Conservation (phyloP, 2,329 filamentous ascomycete genomes). For the Colletotrichum sp. region DNA sequence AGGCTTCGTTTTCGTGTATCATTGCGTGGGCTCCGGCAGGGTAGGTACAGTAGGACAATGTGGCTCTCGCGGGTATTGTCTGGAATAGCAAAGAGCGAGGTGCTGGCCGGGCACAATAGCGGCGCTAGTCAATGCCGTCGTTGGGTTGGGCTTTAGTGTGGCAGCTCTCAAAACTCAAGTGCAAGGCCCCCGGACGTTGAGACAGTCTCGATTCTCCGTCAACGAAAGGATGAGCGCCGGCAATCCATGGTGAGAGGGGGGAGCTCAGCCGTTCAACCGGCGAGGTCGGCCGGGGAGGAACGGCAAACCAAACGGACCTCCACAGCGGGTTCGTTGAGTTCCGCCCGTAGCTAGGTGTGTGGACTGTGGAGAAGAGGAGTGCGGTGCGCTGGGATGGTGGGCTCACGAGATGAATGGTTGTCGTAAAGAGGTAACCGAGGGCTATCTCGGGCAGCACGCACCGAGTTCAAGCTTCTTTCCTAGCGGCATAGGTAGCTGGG, state of each 20-base stretch:
- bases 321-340: slow-evolving; percentile 16
- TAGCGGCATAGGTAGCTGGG: neutral
- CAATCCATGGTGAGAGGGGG: neutral
- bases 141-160: neutral
- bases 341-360: neutral
- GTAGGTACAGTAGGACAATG: neutral
- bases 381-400: neutral
- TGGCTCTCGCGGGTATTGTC: neutral
- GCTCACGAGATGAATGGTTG: neutral
- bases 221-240: neutral
- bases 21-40: neutral
- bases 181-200: neutral
- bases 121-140: neutral
- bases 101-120: neutral
- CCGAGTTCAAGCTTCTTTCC: slow-evolving; percentile 17
- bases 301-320: slow-evolving; percentile 19
- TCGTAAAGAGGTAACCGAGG: neutral
- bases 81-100: neutral
- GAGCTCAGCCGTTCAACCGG: slow-evolving; percentile 16
- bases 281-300: neutral
- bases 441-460: neutral
- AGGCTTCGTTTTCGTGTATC: neutral
- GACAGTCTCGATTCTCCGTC: slow-evolving; percentile 4
- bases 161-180: neutral
- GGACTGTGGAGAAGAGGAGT: slow-evolving; percentile 2